Evolutionary conservation across 768 basidiomycete species (phyloP), one percentile per base, ranked within the genome.

Genomic region (Mycena alexandri): DNA sequence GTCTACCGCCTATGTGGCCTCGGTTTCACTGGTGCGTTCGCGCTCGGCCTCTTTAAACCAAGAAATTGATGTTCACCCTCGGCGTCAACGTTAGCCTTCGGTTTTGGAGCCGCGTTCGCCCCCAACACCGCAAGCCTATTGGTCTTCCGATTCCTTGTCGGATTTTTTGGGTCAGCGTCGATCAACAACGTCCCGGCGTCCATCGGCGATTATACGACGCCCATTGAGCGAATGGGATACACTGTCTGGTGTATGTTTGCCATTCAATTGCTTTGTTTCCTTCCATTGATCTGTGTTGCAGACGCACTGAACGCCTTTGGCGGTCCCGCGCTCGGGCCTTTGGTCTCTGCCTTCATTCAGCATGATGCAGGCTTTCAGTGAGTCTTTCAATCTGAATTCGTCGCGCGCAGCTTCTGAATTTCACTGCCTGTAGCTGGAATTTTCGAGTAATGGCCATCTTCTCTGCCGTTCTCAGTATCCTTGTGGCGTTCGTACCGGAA

Each of bases 301-400:
- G 68, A 70, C 25, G 69, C 69, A 0, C 41, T 70, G 1, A 63
- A 66, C 60, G 69, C 69, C 4, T 70, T 70, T 25, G 69, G 69
- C 1, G 69, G 69, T 2, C 69, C 69, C 0, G 29, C 64, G 7
- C 60, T 70, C 1, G 69, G 69, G 2, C 64, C 64, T 6, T 38
- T 70, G 25, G 19, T 58, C 10, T 66, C 69, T 6, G 59, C 63
- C 11, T 70, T 70, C 51, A 59, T 70, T 17, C 47, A 70, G n/a
- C 29, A 53, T 14, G 64, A 59, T 13, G 69, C 69, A 10, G 64
- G 69, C 12, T 70, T 57, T 14, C 65, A 46, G 57, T 69, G 3
- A 46, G 38, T 38, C 14, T 14, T 38, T 38, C 38, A 11, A 38
- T 14, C 34, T 38, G 38, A 9, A 38, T 38, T 38, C 38, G 38